A percentile compares a stretch with the other conserved stretches of the same genome.
phyloP scores from a whole-genome alignment of 306 rosid genomes.

The Argentina anserina region DNA sequence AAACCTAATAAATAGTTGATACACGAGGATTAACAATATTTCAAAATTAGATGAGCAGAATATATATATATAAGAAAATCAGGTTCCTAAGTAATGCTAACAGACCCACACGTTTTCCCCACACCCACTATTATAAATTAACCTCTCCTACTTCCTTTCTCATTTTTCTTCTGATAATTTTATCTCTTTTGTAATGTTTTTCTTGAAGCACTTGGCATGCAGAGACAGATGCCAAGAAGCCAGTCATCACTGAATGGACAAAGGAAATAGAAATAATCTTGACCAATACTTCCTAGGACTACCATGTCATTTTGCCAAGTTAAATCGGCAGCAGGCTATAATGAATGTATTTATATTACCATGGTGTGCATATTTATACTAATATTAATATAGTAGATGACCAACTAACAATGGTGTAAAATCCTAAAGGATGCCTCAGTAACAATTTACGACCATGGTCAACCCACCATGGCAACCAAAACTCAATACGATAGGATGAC shows the following conservation, averaged over 20 bases:
- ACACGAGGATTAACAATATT: neutral
- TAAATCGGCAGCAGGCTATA: neutral
- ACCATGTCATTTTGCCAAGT: neutral
- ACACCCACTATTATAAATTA: neutral
- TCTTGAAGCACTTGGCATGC: neutral
- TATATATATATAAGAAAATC: neutral
- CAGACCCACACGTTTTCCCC: neutral
- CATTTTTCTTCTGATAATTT: neutral
- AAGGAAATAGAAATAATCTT: neutral
- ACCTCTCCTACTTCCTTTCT: neutral
- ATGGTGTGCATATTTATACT: neutral
- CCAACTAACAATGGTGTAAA: neutral
- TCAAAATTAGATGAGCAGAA: neutral
- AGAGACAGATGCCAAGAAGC: neutral
- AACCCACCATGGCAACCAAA: conserved; percentile 17
- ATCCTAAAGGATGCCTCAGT: neutral
- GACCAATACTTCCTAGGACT: neutral
- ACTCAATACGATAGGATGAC: neutral
- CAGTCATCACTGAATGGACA: neutral
- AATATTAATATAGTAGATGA: no score
- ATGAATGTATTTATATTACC: neutral
- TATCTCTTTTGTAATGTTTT: neutral
- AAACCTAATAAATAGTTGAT: conserved; percentile 58
- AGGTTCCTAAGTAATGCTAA: neutral
- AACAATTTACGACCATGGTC: neutral